phyloP scores from a whole-genome alignment of 2,329 filamentous ascomycete genomes.

The Colletotrichum sp. region DNA sequence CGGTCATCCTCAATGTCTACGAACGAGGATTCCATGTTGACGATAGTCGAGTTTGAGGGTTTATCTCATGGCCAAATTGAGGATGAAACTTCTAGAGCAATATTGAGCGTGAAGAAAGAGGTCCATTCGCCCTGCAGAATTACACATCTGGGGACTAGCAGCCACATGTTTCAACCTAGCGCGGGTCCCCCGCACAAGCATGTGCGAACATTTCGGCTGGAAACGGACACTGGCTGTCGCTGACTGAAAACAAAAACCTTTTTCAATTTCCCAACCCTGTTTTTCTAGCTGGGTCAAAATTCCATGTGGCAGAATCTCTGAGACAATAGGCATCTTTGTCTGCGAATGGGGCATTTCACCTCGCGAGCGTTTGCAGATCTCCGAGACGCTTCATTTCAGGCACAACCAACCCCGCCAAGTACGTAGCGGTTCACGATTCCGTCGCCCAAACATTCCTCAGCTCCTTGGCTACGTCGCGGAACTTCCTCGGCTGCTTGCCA shows the following conservation, averaged over 20 bases:
- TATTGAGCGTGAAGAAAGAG: neutral
- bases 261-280: neutral
- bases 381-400: neutral
- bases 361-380: neutral
- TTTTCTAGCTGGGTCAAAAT: neutral
- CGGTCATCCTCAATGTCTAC: neutral
- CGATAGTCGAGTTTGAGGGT: no score
- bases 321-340: neutral
- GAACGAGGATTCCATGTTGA: constrained; percentile 11
- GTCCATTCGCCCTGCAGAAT: neutral
- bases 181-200: constrained; percentile 2
- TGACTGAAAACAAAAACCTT: constrained; percentile 1
- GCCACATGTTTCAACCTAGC: constrained; percentile 19
- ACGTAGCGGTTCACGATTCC: neutral
- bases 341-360: neutral
- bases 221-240: neutral
- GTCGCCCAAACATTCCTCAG: constrained; percentile 4
- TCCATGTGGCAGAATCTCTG: neutral
- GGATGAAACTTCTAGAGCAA: neutral
- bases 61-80: neutral
- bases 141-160: neutral
- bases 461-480: constrained; percentile 1
- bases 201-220: constrained; percentile 1
- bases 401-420: neutral
- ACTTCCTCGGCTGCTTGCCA: constrained; percentile 31